A percentile compares a stretch with the other conserved stretches of the same genome.
Evolutionary conservation across 768 basidiomycete species (phyloP).

Genomic region (Lactifluus subvellereus): DNA sequence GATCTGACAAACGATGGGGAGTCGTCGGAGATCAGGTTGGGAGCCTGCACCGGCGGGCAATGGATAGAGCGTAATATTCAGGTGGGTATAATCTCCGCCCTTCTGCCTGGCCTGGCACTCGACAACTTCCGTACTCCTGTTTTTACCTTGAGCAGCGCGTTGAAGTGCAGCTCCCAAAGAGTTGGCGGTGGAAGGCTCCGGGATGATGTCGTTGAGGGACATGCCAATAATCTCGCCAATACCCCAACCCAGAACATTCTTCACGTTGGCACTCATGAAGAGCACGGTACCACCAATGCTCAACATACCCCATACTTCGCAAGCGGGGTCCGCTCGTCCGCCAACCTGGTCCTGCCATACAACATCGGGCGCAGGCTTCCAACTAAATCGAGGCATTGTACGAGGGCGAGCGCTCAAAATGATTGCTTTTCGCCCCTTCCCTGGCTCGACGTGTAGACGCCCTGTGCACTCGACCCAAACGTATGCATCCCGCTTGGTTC

Average conservation of each 20-base stretch:
- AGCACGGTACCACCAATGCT: constrained; percentile 44
- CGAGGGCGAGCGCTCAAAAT: constrained; percentile 78
- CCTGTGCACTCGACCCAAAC: constrained; percentile 93
- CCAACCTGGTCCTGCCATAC: constrained; percentile 10
- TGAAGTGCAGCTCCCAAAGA: constrained; percentile 24
- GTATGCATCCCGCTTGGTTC: constrained; percentile 56
- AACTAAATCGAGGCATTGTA: constrained; percentile 55
- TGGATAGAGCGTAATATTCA: constrained; percentile 22
- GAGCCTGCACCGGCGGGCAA: constrained; percentile 14
- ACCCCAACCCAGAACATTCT: constrained; percentile 63
- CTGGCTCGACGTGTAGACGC: constrained; percentile 82
- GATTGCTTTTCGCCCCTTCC: constrained; percentile 92
- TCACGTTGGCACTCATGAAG: constrained; percentile 43
- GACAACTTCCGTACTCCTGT: constrained; percentile 14
- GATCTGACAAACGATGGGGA: constrained; percentile 29
- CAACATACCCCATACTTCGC: constrained; percentile 54
- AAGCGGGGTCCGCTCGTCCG: constrained; percentile 26
- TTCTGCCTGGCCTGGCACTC: constrained; percentile 14
- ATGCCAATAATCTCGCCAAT: constrained; percentile 49
- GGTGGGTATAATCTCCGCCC: constrained; percentile 5
- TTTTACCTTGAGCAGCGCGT: constrained; percentile 16
- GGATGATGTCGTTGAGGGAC: constrained; percentile 37
- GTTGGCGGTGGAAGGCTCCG: constrained; percentile 7
- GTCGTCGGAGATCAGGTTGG: constrained; percentile 11
- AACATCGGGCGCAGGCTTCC: constrained; percentile 49